A percentile compares a stretch with the other conserved stretches of the same genome.
phyloP scores from a whole-genome alignment of 805 yeast species.

The Yamadazyma tumulicola region DNA sequence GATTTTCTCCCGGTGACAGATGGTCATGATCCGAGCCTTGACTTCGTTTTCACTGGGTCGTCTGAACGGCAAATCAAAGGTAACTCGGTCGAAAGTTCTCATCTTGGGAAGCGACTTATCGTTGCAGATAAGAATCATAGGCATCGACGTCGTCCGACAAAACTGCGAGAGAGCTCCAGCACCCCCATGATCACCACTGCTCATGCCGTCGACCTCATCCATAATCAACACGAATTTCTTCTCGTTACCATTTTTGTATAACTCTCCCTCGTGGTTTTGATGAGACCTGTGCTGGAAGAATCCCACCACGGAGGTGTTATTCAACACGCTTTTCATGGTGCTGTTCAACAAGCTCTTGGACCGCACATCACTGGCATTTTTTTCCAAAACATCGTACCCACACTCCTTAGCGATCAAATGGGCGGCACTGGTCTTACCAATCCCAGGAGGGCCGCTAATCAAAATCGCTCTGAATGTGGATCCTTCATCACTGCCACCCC shows the following conservation, averaged over 20 bases:
- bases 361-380: conserved; percentile 86
- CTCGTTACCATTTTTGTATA: conserved; percentile 29
- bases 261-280: conserved; percentile 11
- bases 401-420: conserved; percentile 65
- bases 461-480: conserved; percentile 74
- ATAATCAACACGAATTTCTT: conserved; percentile 77
- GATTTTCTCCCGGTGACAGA: conserved; percentile 80
- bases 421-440: conserved; percentile 81
- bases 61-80: conserved; percentile 78
- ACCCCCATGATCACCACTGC: conserved; percentile 98
- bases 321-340: conserved; percentile 65
- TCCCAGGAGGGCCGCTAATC: conserved; percentile 85
- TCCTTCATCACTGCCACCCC: conserved; percentile 58
- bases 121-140: conserved; percentile 90
- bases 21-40: conserved; percentile 81
- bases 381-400: conserved; percentile 73
- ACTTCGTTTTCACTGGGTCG: conserved; percentile 84
- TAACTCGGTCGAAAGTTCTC: conserved; percentile 88
- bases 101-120: conserved; percentile 90
- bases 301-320: conserved; percentile 81
- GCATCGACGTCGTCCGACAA: conserved; percentile 81
- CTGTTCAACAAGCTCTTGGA: conserved; percentile 73
- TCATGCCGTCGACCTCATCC: conserved; percentile 99
- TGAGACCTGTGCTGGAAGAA: conserved; percentile 48
- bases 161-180: conserved; percentile 90